Evolutionary conservation across 805 yeast genomes (phyloP).

Genomic region (Pichia nanzhaoensis): DNA sequence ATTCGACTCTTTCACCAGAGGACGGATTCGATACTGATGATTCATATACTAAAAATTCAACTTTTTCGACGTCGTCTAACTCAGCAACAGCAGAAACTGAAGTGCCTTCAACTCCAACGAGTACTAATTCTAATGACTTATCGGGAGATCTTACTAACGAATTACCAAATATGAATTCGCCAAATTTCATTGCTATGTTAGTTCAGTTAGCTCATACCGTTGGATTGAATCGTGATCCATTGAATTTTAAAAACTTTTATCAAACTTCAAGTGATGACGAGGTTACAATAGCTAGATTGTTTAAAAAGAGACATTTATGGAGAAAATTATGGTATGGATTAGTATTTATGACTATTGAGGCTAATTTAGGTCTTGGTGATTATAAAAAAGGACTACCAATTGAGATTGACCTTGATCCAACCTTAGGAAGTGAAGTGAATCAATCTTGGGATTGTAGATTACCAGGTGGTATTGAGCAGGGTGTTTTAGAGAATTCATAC

Average conservation of each 20-base stretch:
- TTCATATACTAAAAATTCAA: slow-evolving; percentile 29
- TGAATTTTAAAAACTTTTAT: slow-evolving; percentile 32
- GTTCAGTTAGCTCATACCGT: slow-evolving; percentile 40
- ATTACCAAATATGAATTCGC: slow-evolving; percentile 31
- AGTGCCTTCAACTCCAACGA: not conserved
- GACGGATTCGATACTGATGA: slow-evolving; percentile 42
- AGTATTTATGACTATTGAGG: slow-evolving; percentile 28
- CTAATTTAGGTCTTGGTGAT: slow-evolving; percentile 33
- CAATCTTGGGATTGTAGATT: slow-evolving; percentile 33
- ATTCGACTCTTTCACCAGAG: slow-evolving; percentile 52
- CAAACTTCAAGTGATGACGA: slow-evolving; percentile 22
- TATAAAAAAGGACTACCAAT: slow-evolving; percentile 32
- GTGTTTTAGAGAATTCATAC: slow-evolving; percentile 30
- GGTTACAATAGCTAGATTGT: slow-evolving; percentile 26
- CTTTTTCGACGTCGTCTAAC: slow-evolving; percentile 19
- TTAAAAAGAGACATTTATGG: slow-evolving; percentile 34
- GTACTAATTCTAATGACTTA: slow-evolving; percentile 28
- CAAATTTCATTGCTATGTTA: slow-evolving; percentile 31
- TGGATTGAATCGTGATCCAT: slow-evolving; percentile 45
- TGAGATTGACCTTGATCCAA: slow-evolving; percentile 33
- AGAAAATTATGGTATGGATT: slow-evolving; percentile 35
- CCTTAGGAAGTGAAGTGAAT: slow-evolving; percentile 26
- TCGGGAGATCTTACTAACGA: slow-evolving; percentile 32
- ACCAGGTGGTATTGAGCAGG: slow-evolving; percentile 34
- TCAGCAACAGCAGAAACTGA: slow-evolving; percentile 11